Conservation (phyloP, 139 green algal species). For the Coelastrella sp. region DNA sequence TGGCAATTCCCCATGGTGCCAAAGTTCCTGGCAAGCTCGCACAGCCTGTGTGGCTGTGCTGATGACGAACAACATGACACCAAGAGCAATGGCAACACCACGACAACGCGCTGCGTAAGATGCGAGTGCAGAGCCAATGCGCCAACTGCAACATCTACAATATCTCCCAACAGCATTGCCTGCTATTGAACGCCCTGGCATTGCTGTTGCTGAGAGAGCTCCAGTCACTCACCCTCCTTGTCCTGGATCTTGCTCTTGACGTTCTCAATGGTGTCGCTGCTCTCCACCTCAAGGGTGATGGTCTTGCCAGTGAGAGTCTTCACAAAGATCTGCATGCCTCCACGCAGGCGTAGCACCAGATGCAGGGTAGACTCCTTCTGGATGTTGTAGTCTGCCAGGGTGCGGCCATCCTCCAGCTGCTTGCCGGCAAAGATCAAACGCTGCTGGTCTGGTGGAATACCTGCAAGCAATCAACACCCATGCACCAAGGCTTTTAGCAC, state of each 20-base stretch:
- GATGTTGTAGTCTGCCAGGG: slow-evolving; percentile 94
- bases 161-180: no score
- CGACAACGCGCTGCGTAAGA: no score
- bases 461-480: no score
- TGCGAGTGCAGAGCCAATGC: no score
- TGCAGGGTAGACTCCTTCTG: slow-evolving; percentile 96
- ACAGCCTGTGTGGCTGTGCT: no score
- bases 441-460: slow-evolving; percentile 92
- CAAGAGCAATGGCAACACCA: no score
- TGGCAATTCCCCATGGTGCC: slow-evolving; percentile 87
- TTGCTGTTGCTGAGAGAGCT: no score
- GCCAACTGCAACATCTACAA: no score
- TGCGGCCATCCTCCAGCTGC: slow-evolving; percentile 92
- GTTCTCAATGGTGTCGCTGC: slow-evolving; percentile 91
- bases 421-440: slow-evolving; percentile 94
- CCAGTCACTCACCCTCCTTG: slow-evolving; percentile 79
- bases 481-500: no score
- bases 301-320: slow-evolving; percentile 93
- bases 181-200: no score
- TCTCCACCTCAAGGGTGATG: slow-evolving; percentile 84
- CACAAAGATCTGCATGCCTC: slow-evolving; percentile 96
- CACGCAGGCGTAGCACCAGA: slow-evolving; percentile 91
- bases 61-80: no score
- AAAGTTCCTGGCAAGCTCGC: no score
- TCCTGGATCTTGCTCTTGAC: slow-evolving; percentile 97